Base-by-base conservation (phyloP, 2,329 filamentous ascomycete species). In the Microcyclospora tardicrescens region DNA sequence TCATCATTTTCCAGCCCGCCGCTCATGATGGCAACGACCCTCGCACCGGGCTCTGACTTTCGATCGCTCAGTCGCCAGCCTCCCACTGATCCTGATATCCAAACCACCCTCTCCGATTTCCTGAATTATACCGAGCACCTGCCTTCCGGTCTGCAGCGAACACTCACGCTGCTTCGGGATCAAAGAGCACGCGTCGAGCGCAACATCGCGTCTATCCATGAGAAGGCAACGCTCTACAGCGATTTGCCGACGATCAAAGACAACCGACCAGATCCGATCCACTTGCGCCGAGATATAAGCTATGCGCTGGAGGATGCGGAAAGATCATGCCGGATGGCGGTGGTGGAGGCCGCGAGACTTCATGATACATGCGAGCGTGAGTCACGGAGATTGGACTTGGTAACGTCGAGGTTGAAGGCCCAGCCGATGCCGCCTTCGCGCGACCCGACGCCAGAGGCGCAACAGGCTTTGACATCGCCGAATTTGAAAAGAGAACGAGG, bases 41-140 rank as follows among this genome's bases (percentile, higher is more conserved):
- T 37, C 13, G 12, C 34, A 16, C 30, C 30, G 4, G 30, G 30
- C 4, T 34, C 38, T 10, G 49, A 56, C 43, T 53, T 56, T 43
- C 50, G 55, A 42, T 54, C 54, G n/a, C 43, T 57, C 19, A 55
- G 52, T 41, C 49, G 53, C 10, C 55, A 52, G 39, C 52, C 54
- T 8, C 52, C 51, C 11, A 51, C 51, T 34, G 75, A 79, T 53
- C 75, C 76, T 28, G 76, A 80, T 52, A 72, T 75, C 40, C 74
- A 79, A 54, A 72, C 74, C 28, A 78, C 75, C 16, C 72, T 80
- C 34, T 77, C 74, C 46, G 76, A 80, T 57, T 80, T 76, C 57
- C 71, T 79, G 42, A 75, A 79, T 57, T 80, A 79, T 60, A 80
- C 76, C 45, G 76, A 80, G 60, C 78, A 77, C 64, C 76, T 78